Conservation (phyloP, 2,329 filamentous ascomycete species). For the Paradendryphiella salina region DNA sequence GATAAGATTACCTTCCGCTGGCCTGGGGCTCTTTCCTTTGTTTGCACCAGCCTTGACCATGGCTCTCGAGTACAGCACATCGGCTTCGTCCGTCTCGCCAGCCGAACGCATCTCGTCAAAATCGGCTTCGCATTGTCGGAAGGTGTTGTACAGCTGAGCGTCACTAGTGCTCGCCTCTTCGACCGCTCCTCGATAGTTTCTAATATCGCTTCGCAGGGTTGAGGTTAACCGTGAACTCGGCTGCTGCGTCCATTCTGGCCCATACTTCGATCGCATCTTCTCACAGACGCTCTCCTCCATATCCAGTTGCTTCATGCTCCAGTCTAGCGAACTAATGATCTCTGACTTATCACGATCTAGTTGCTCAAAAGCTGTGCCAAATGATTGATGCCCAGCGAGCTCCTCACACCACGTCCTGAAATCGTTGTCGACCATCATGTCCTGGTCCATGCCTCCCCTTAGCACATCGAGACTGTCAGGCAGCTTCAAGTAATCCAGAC, state of each 20-base stretch:
- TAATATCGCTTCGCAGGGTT: conserved; percentile 82
- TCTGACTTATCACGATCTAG: conserved; percentile 76
- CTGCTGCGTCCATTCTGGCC: conserved; percentile 94
- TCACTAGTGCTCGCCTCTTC: conserved; percentile 90
- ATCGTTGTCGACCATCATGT: conserved; percentile 83
- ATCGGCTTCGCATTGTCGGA: conserved; percentile 82
- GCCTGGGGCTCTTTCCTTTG: conserved; percentile 63
- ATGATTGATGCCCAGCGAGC: conserved; percentile 81
- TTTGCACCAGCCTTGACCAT: conserved; percentile 74
- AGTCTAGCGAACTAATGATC: conserved; percentile 73
- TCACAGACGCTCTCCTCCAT: conserved; percentile 98
- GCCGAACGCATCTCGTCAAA: conserved; percentile 95
- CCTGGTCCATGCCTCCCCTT: conserved; percentile 90
- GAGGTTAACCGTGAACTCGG: conserved; percentile 87
- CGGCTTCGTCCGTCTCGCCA: conserved; percentile 81
- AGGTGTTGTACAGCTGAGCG: conserved; percentile 76
- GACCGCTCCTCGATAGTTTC: conserved; percentile 83
- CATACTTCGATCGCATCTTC: conserved; percentile 98
- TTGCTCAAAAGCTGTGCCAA: conserved; percentile 75
- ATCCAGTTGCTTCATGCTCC: conserved; percentile 83
- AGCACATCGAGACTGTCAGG: conserved; percentile 87
- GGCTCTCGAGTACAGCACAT: conserved; percentile 84
- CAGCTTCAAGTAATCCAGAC: conserved; percentile 88
- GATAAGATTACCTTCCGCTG: conserved; percentile 76
- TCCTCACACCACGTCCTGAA: conserved; percentile 95